Conservation (phyloP, 2,329 filamentous ascomycete genomes). For the Pseudogymnoascus sp. region DNA sequence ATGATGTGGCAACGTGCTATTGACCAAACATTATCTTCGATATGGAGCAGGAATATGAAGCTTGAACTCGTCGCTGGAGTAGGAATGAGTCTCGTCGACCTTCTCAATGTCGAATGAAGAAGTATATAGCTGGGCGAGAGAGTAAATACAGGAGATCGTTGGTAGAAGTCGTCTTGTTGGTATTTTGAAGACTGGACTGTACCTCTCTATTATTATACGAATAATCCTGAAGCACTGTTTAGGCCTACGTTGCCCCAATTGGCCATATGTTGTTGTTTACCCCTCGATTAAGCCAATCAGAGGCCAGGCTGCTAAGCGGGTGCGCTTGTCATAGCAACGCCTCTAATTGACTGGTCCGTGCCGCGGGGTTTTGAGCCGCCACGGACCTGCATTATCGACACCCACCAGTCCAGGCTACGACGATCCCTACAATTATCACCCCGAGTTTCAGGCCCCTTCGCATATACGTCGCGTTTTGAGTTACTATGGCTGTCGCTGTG, state of each 20-base stretch:
- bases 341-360: slow-evolving; percentile 5
- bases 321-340: slow-evolving; percentile 10
- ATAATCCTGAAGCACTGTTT: slow-evolving; percentile 7
- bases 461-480: neutral
- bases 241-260: slow-evolving; percentile 4
- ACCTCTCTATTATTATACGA: slow-evolving; percentile 7
- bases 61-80: neutral
- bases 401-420: slow-evolving; percentile 3
- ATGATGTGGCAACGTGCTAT: slow-evolving; percentile 7
- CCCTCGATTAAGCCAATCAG: slow-evolving; percentile 3
- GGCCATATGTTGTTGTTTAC: slow-evolving; percentile 10
- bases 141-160: slow-evolving; percentile 1
- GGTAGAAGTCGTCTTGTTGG: neutral
- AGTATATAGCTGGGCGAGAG: neutral
- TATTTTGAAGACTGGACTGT: slow-evolving; percentile 4
- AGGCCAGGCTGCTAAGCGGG: neutral
- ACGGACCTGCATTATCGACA: slow-evolving; percentile 7
- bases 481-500: slow-evolving; percentile 3
- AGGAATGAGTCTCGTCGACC: neutral
- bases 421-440: neutral
- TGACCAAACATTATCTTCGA: slow-evolving; percentile 3
- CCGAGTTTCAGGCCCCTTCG: slow-evolving; percentile 1
- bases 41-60: neutral
- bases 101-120: neutral
- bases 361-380: slow-evolving; percentile 3